phyloP scores from a whole-genome alignment of 2,329 filamentous ascomycete species.

The Trichophyton simii region DNA sequence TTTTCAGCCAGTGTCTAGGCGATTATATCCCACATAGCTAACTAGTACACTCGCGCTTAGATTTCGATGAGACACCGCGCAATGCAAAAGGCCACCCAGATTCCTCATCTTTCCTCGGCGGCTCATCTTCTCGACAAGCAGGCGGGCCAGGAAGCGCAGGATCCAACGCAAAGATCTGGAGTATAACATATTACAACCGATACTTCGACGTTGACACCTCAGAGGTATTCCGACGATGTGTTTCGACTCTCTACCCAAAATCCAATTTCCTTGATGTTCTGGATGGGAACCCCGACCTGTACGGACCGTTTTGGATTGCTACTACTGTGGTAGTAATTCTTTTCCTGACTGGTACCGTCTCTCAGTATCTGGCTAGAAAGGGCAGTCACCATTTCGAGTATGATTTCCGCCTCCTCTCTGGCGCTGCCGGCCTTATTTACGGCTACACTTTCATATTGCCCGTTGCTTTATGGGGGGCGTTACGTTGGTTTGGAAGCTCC shows the following conservation, averaged over 20 bases:
- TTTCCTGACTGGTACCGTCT: constrained; percentile 90
- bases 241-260: constrained; percentile 76
- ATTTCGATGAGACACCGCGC: constrained; percentile 54
- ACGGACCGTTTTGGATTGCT: constrained; percentile 97
- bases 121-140: constrained; percentile 27
- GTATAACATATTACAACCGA: constrained; percentile 83
- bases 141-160: constrained; percentile 31
- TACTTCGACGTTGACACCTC: constrained; percentile 98
- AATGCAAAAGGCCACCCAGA: constrained; percentile 38
- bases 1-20: background rate
- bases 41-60: constrained; percentile 21
- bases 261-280: constrained; percentile 94
- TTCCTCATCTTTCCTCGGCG: constrained; percentile 40
- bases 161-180: constrained; percentile 84
- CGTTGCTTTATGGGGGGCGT: constrained; percentile 67
- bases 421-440: constrained; percentile 83
- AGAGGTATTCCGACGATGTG: constrained; percentile 75
- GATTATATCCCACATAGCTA: background rate
- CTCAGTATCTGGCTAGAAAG: constrained; percentile 64
- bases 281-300: constrained; percentile 91
- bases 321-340: constrained; percentile 93
- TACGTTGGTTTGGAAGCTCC: constrained; percentile 88
- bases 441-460: constrained; percentile 87
- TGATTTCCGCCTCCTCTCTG: constrained; percentile 79
- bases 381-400: constrained; percentile 66